Percentiles rank a stretch among this genome's conserved stretches.
Conservation (phyloP, 2,329 filamentous ascomycete species). For the Colletotrichum simmondsii region DNA sequence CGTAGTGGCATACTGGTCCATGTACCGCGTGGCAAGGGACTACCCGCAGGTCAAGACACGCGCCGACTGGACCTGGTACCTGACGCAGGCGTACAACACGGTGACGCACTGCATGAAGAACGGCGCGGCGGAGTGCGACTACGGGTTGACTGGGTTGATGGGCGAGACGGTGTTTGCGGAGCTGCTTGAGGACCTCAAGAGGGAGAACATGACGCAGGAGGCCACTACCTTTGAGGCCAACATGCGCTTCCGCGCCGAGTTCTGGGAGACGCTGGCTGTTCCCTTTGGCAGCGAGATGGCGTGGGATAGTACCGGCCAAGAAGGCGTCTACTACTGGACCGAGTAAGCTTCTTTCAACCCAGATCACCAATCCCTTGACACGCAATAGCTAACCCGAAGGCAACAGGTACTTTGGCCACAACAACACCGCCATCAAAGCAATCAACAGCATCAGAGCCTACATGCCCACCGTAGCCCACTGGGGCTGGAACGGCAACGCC, state of each 20-base stretch:
- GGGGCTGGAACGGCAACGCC: slow-evolving; percentile 72
- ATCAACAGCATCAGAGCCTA: slow-evolving; percentile 66
- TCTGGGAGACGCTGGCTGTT: slow-evolving; percentile 61
- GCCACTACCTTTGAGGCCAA: slow-evolving; percentile 47
- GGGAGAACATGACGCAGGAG: slow-evolving; percentile 51
- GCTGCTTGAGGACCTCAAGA: slow-evolving; percentile 60
- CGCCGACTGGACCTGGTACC: slow-evolving; percentile 62
- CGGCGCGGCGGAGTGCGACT: slow-evolving; percentile 48
- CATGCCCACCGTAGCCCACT: slow-evolving; percentile 67
- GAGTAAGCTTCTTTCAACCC: slow-evolving; percentile 45
- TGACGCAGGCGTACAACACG: slow-evolving; percentile 64
- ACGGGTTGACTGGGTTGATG: slow-evolving; percentile 64
- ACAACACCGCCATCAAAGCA: slow-evolving; percentile 57
- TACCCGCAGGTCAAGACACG: slow-evolving; percentile 52
- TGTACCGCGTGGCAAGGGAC: slow-evolving; percentile 64
- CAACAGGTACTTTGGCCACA: slow-evolving; percentile 58
- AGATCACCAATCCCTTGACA: neutral
- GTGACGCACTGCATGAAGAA: slow-evolving; percentile 50
- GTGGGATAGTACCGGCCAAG: slow-evolving; percentile 72
- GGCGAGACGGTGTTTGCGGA: slow-evolving; percentile 68
- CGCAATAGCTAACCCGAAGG: neutral
- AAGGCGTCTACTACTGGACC: slow-evolving; percentile 70
- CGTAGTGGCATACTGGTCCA: slow-evolving; percentile 64
- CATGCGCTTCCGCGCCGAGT: slow-evolving; percentile 60
- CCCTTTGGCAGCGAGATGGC: slow-evolving; percentile 71